phyloP scores from a whole-genome alignment of 805 yeast species.

The Wickerhamiella australiensis region DNA sequence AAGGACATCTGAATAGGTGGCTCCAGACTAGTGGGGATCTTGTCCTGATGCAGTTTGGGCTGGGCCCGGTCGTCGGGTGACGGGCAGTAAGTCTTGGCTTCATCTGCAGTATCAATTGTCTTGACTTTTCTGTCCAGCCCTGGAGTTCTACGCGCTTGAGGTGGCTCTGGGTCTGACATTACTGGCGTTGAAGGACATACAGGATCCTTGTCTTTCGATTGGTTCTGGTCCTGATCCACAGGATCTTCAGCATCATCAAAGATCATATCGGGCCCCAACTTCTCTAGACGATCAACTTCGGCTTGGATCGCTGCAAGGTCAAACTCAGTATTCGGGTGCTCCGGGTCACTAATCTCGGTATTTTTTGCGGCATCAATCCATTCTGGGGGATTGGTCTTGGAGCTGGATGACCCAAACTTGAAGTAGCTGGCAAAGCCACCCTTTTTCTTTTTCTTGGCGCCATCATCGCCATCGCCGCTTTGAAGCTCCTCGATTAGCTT shows the following conservation, averaged over 20 bases:
- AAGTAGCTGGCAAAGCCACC: slow-evolving; percentile 19
- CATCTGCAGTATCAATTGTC: background rate
- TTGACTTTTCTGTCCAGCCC: background rate
- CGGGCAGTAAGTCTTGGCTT: background rate
- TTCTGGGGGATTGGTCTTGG: slow-evolving; percentile 35
- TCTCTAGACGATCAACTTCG: slow-evolving; percentile 28
- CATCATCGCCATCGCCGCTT: slow-evolving; percentile 14
- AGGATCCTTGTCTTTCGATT: background rate
- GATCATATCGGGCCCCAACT: slow-evolving; percentile 18
- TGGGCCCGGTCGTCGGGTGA: background rate
- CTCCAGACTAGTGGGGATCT: background rate
- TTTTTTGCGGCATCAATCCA: slow-evolving; percentile 42
- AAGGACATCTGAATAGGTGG: slow-evolving; percentile 5
- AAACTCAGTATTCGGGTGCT: slow-evolving; percentile 28
- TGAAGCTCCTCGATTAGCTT: slow-evolving; percentile 64
- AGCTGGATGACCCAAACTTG: slow-evolving; percentile 25
- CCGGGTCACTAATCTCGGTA: slow-evolving; percentile 37
- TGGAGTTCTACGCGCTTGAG: slow-evolving; percentile 5
- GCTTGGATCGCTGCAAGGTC: slow-evolving; percentile 31
- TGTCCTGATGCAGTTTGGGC: background rate
- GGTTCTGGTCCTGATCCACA: background rate
- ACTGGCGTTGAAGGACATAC: background rate
- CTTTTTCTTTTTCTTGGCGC: slow-evolving; percentile 24
- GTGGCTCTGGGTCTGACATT: background rate
- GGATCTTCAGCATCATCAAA: slow-evolving; percentile 19